These are phyloP conservation scores for Pythium folliculosum DNA, from an alignment of 352 stramenopile genomes.

Conservation along the genomic window DNA sequence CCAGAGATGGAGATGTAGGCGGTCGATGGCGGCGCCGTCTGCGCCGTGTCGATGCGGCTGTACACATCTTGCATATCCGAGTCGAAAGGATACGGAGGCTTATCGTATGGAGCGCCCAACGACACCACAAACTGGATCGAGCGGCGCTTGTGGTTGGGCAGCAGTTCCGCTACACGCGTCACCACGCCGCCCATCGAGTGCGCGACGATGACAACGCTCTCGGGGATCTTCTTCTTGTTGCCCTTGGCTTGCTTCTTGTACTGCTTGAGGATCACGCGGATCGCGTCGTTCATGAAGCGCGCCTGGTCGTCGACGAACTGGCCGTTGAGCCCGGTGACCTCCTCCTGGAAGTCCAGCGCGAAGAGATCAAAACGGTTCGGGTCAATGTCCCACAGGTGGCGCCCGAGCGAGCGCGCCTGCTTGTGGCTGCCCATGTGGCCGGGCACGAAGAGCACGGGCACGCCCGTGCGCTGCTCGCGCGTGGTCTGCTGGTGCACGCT, in stretches of 20 bases:
- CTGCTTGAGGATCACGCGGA: constrained; percentile 66
- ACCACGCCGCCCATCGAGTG: constrained; percentile 88
- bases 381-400: constrained; percentile 71
- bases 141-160: constrained; percentile 73
- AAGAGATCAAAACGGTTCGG: constrained; percentile 74
- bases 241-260: constrained; percentile 64
- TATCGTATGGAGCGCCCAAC: constrained; percentile 64
- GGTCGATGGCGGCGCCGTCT: constrained; percentile 7
- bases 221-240: constrained; percentile 28
- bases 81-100: constrained; percentile 67
- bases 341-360: constrained; percentile 72
- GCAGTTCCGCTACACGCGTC: constrained; percentile 52
- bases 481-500: constrained; percentile 68
- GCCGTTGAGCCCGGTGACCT: constrained; percentile 72
- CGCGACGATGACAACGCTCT: constrained; percentile 74
- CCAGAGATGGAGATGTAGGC: constrained; percentile 80
- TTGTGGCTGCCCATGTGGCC: constrained; percentile 87
- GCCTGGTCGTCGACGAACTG: constrained; percentile 70
- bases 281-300: constrained; percentile 72
- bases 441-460: constrained; percentile 82
- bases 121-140: constrained; percentile 82
- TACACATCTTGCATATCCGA: constrained; percentile 67
- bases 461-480: constrained; percentile 48
- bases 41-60: constrained; percentile 19
- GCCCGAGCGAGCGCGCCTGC: constrained; percentile 73